Evolutionary conservation across 306 rosid genomes (phyloP).

Genomic region (Betula pendula): DNA sequence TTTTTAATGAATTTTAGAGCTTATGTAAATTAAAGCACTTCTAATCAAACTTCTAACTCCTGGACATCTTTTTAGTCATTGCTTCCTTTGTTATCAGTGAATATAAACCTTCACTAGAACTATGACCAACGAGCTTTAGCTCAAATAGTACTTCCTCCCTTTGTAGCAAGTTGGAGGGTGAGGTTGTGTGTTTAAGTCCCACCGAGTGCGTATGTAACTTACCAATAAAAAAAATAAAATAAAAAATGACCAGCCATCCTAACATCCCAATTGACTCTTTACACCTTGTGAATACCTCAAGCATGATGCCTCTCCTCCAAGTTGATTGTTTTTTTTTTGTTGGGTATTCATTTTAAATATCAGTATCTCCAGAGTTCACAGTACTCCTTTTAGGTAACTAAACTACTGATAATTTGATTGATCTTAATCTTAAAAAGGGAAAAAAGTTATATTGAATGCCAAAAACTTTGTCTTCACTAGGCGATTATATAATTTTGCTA

Average conservation of each 20-base stretch:
- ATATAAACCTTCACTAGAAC: no score
- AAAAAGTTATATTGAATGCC: not conserved
- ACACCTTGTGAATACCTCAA: not conserved
- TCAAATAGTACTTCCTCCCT: no score
- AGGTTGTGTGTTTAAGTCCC: no score
- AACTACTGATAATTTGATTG: not conserved
- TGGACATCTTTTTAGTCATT: not conserved
- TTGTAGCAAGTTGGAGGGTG: no score
- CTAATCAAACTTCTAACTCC: not conserved
- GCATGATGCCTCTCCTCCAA: not conserved
- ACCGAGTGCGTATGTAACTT: no score
- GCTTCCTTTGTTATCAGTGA: not conserved
- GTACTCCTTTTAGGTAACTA: not conserved
- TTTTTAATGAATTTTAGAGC: not conserved
- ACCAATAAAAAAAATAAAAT: no score
- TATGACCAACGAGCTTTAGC: not conserved
- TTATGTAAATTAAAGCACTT: not conserved
- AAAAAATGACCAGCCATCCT: not conserved
- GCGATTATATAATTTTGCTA: not conserved
- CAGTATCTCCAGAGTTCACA: not conserved
- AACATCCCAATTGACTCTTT: not conserved
- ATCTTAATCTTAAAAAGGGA: not conserved
- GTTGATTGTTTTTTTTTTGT: not conserved
- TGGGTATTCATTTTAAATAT: not conserved
- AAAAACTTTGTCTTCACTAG: not conserved